phyloP scores from a whole-genome alignment of 768 basidiomycete species.

The Pleurotus salmoneostramineus region DNA sequence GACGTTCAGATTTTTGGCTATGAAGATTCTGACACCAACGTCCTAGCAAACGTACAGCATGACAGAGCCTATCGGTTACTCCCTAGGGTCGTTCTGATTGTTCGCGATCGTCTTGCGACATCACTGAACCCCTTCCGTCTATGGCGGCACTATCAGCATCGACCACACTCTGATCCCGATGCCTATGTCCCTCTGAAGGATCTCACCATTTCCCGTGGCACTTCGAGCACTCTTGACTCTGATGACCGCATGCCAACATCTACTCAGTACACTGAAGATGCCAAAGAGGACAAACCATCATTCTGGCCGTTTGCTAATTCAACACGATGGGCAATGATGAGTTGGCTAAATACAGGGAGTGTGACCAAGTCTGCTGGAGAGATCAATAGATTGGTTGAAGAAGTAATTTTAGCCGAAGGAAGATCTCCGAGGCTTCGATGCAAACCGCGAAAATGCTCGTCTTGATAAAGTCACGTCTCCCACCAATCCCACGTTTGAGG shows the following conservation, averaged over 20 bases:
- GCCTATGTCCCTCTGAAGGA: slow-evolving; percentile 12
- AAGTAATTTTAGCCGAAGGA: slow-evolving; percentile 16
- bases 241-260: slow-evolving; percentile 10
- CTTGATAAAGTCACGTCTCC: slow-evolving; percentile 9
- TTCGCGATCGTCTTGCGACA: slow-evolving; percentile 9
- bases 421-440: slow-evolving; percentile 13
- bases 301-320: slow-evolving; percentile 19
- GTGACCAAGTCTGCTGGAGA: slow-evolving; percentile 21
- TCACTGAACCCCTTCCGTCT: slow-evolving; percentile 12
- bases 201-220: slow-evolving; percentile 10
- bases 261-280: slow-evolving; percentile 21
- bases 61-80: neutral
- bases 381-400: slow-evolving; percentile 19
- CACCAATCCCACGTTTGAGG: slow-evolving; percentile 9
- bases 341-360: slow-evolving; percentile 24
- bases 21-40: no score
- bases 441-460: slow-evolving; percentile 13
- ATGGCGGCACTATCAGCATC: slow-evolving; percentile 18
- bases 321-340: slow-evolving; percentile 18
- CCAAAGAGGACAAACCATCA: slow-evolving; percentile 17
- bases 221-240: slow-evolving; percentile 13
- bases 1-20: no score
- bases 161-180: slow-evolving; percentile 17
- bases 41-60: no score
- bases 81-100: slow-evolving; percentile 14